Evolutionary conservation across 306 rosid species (phyloP).

Genomic region (Hippophae rhamnoides): DNA sequence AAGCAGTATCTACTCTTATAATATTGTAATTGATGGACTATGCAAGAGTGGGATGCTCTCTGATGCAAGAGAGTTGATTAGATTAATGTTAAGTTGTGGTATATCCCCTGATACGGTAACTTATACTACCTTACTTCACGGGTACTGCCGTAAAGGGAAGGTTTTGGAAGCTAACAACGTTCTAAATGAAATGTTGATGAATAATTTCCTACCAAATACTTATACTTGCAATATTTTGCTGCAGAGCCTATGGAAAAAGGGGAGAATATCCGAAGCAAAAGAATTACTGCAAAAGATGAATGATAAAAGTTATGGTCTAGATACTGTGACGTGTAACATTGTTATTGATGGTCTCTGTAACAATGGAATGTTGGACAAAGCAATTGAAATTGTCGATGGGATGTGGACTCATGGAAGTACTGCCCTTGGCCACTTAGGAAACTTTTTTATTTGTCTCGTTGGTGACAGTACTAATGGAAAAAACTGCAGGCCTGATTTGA

Average conservation of each 20-base stretch:
- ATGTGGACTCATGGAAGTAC: conserved; percentile 80
- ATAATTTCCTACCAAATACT: conserved; percentile 60
- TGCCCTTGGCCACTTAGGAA: conserved; percentile 47
- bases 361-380: conserved; percentile 70
- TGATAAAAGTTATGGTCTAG: conserved; percentile 54
- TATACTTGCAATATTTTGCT: conserved; percentile 77
- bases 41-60: conserved; percentile 57
- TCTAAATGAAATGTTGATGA: conserved; percentile 63
- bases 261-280: conserved; percentile 71
- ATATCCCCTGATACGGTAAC: conserved; percentile 57
- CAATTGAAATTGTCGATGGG: conserved; percentile 60
- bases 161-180: conserved; percentile 58
- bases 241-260: conserved; percentile 87
- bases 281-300: conserved; percentile 68
- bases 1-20: conserved; percentile 58
- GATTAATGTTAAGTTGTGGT: conserved; percentile 48
- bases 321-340: conserved; percentile 76
- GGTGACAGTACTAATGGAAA: conserved; percentile 40
- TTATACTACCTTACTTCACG: conserved; percentile 64
- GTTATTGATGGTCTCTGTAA: conserved; percentile 78
- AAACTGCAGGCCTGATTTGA: conserved; percentile 56
- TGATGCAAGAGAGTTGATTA: conserved; percentile 60
- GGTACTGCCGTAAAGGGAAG: conserved; percentile 68
- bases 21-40: conserved; percentile 65
- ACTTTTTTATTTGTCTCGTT: conserved; percentile 50